Evolutionary conservation across 805 yeast genomes (phyloP).

Genomic region (Candida lessepsii): DNA sequence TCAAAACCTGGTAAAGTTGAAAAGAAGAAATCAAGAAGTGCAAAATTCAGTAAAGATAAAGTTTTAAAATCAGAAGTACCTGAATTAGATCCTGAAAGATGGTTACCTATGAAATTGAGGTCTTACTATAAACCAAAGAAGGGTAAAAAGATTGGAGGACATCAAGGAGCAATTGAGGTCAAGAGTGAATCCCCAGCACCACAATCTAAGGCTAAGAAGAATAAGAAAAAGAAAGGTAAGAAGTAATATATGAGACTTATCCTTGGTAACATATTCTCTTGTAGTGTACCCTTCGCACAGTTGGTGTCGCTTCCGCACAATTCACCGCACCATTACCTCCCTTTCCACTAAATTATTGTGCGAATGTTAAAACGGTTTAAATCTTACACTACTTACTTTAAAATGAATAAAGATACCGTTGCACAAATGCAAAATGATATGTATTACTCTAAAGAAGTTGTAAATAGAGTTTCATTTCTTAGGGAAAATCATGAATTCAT

Average conservation of each 20-base stretch:
- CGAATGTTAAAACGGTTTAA: slow-evolving; percentile 11
- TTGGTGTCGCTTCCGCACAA: not conserved
- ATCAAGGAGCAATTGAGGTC: slow-evolving; percentile 26
- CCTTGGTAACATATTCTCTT: not conserved
- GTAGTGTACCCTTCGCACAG: not conserved
- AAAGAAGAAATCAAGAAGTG: slow-evolving; percentile 26
- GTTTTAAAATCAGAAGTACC: slow-evolving; percentile 26
- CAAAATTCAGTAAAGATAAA: slow-evolving; percentile 30
- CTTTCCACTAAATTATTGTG: not conserved
- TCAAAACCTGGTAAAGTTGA: slow-evolving; percentile 20
- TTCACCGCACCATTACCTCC: not conserved
- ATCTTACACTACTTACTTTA: slow-evolving; percentile 7
- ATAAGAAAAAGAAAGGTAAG: slow-evolving; percentile 29
- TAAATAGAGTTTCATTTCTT: slow-evolving; percentile 65
- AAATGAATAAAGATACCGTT: slow-evolving; percentile 19
- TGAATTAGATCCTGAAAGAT: slow-evolving; percentile 62
- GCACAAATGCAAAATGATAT: slow-evolving; percentile 22
- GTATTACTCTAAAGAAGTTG: slow-evolving; percentile 49
- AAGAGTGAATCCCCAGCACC: slow-evolving; percentile 10
- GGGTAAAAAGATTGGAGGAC: slow-evolving; percentile 45
- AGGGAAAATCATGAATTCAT: slow-evolving; percentile 57
- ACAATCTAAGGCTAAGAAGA: slow-evolving; percentile 12
- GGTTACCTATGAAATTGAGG: slow-evolving; percentile 89
- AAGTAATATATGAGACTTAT: slow-evolving; percentile 15
- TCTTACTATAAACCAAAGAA: slow-evolving; percentile 78